Evolutionary conservation across 495 filamentous ascomycete genomes (phyloP), one percentile per base, ranked within the genome.

Genomic region (Penicillium atrosanguineum): DNA sequence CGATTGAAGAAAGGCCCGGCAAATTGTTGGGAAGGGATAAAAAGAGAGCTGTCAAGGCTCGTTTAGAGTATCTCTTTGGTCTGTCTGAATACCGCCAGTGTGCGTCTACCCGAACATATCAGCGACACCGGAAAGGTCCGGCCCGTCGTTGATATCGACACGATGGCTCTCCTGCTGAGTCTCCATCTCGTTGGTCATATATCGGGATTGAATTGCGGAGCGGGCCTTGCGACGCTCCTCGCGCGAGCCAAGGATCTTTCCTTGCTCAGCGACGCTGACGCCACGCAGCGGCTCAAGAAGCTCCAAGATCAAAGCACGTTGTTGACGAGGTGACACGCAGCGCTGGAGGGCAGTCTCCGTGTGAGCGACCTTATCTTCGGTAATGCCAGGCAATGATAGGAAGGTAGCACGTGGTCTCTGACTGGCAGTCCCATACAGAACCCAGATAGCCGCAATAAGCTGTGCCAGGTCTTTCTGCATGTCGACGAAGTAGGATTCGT

Each of bases 401-500:
- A 88, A 73, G 11, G 86, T 71, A 1, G 71, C 56, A 14, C 76
- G 76, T 14, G 79, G 79, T 9, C 71, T 82, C 8, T 64, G 58
- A 31, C 87, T 94, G 34, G 77, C 65, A 1, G 76, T 72, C 6
- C 77, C 82, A 64, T 96, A 96, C 20, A 87, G 74, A 6, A 85
- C 77, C 65, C 95, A 79, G 50, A 97, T 94, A 6, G 84, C 80
- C 2, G 91, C 91, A 58, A 99, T 96, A 5, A 96, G 79, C 31
- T 85, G 79, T 14, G 90, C 94, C 9, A 97, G 81, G 34, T 97
- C 94, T 68, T 91, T 95, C 62, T 99, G 94, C 62, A 92, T 83
- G 52, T 99, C 94, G 38, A 96, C 92, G 60, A 97, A 97, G 64
- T 97, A 97, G 1, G 90, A 83, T 50, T 97, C 94, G 68, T 97